Percentiles rank a stretch among this genome's conserved stretches.
phyloP scores from a whole-genome alignment of 139 green algal genomes.

The Picochlorum sp. region DNA sequence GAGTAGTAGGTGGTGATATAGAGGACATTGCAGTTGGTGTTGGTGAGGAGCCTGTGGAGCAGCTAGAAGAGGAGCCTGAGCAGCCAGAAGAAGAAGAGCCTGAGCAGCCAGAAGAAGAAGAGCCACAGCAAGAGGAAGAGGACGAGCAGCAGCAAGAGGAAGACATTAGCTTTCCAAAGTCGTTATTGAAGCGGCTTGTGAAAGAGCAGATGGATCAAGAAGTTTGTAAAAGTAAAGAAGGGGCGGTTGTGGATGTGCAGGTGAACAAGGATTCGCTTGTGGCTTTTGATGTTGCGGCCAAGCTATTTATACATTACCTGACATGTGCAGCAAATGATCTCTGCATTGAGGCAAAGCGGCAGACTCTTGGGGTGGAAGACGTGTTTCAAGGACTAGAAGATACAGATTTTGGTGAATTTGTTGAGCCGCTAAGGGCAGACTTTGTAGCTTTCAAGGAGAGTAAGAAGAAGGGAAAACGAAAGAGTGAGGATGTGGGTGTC shows the following conservation, averaged over 20 bases:
- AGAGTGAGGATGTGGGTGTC: slow-evolving; percentile 16
- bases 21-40: no score
- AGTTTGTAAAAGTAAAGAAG: slow-evolving; percentile 14
- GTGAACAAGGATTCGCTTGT: slow-evolving; percentile 69
- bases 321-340: slow-evolving; percentile 77
- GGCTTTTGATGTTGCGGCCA: slow-evolving; percentile 67
- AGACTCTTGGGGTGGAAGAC: slow-evolving; percentile 72
- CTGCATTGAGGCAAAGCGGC: slow-evolving; percentile 64
- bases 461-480: slow-evolving; percentile 21
- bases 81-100: no score
- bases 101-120: no score
- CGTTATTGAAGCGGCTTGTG: slow-evolving; percentile 69
- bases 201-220: slow-evolving; percentile 55
- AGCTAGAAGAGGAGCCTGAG: no score
- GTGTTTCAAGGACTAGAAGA: slow-evolving; percentile 68
- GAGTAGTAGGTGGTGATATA: no score
- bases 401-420: slow-evolving; percentile 72
- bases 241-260: slow-evolving; percentile 35
- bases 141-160: neutral
- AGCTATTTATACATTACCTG: slow-evolving; percentile 85
- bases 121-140: slow-evolving; percentile 6
- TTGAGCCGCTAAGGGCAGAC: slow-evolving; percentile 45
- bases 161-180: slow-evolving; percentile 60
- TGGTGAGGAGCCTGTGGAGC: no score
- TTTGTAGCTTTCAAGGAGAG: slow-evolving; percentile 29